Evolutionary conservation across 2,329 filamentous ascomycete genomes (phyloP).

Genomic region (Byssoonygena ceratinophila): DNA sequence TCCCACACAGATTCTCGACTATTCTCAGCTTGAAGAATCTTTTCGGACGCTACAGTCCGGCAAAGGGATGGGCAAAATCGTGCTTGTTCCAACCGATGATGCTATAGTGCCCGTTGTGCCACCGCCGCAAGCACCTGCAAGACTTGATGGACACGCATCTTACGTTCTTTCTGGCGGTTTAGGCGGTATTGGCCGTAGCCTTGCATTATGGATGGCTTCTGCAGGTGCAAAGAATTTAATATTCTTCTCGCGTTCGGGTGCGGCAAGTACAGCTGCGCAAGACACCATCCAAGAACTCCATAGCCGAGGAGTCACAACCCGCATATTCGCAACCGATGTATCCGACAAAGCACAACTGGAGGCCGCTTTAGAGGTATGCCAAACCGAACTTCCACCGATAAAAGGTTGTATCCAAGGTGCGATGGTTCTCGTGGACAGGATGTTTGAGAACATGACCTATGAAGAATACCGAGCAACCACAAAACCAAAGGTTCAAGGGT

Average conservation of each 20-base stretch:
- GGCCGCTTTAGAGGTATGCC: conserved; percentile 15
- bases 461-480: conserved; percentile 25
- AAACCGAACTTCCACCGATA: conserved; percentile 21
- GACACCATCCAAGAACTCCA: neutral
- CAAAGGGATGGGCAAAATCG: conserved; percentile 11
- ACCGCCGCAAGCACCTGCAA: neutral
- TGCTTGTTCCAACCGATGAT: conserved; percentile 13
- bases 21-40: conserved; percentile 17
- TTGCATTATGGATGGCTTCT: conserved; percentile 13
- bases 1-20: conserved; percentile 16
- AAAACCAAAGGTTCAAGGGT: conserved; percentile 26
- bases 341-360: conserved; percentile 13
- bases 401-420: conserved; percentile 28
- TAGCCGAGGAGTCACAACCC: neutral
- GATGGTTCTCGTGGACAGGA: conserved; percentile 23
- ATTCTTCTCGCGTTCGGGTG: conserved; percentile 23
- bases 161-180: conserved; percentile 18
- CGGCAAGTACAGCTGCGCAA: neutral
- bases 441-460: conserved; percentile 30
- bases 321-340: conserved; percentile 18
- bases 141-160: conserved; percentile 10
- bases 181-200: conserved; percentile 11
- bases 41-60: conserved; percentile 19
- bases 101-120: conserved; percentile 18
- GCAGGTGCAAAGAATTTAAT: conserved; percentile 26